Percentiles rank a stretch among this genome's conserved stretches.
Conservation (phyloP, 2,329 filamentous ascomycete genomes). For the Penicillium occitanis region DNA sequence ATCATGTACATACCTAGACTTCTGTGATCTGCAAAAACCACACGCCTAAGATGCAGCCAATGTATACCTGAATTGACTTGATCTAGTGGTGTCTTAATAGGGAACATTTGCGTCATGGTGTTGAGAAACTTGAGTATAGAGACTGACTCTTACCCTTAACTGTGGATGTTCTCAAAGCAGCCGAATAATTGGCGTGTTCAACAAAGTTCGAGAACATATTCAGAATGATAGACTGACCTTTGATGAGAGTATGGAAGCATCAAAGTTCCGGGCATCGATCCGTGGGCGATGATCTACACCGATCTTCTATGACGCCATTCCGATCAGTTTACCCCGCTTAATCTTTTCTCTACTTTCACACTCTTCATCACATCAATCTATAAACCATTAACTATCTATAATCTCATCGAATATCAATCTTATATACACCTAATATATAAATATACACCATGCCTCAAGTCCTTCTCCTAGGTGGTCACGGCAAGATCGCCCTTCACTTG, state of each 20-base stretch:
- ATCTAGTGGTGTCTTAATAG: background rate
- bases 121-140: background rate
- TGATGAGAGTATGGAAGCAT: background rate
- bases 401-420: background rate
- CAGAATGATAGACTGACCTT: background rate
- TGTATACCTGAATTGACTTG: background rate
- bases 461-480: constrained; percentile 77
- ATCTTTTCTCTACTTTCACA: background rate
- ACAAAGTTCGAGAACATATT: background rate
- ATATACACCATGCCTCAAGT: constrained; percentile 46
- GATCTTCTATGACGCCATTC: background rate
- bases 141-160: background rate
- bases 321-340: constrained; percentile 1
- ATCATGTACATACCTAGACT: background rate
- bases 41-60: background rate
- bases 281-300: background rate
- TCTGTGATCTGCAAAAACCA: background rate
- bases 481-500: constrained; percentile 71
- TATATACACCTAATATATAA: background rate
- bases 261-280: background rate
- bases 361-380: background rate
- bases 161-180: background rate
- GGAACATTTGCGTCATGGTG: background rate
- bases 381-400: background rate
- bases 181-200: background rate